Conservation (phyloP, 176 grass and related monocot genomes). For the Eremochloa ophiuroides region DNA sequence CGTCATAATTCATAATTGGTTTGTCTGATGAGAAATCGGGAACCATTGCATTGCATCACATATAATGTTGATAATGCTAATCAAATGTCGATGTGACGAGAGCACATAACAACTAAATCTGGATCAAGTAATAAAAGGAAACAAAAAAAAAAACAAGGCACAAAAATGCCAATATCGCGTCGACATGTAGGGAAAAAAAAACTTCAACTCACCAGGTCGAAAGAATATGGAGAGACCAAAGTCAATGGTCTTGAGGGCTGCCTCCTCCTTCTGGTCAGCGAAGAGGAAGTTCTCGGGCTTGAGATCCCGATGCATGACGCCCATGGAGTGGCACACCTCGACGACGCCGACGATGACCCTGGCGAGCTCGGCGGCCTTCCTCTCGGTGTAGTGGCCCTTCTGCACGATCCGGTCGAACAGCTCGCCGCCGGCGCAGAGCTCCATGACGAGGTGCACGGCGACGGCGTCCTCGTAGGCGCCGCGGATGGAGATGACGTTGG, state of each 20-base stretch:
- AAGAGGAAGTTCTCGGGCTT: conserved; percentile 85
- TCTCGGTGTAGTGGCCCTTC: conserved; percentile 61
- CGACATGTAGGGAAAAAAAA: not conserved
- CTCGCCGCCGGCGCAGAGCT: conserved; percentile 72
- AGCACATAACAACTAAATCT: not conserved
- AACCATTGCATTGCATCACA: not conserved
- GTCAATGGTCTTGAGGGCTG: conserved; percentile 72
- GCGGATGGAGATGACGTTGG: conserved; percentile 63
- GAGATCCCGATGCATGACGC: conserved; percentile 78
- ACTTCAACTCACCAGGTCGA: conserved; percentile 46
- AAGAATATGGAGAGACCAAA: conserved; percentile 75
- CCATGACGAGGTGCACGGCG: conserved; percentile 78
- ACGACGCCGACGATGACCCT: conserved; percentile 70
- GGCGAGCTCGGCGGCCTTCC: conserved; percentile 61
- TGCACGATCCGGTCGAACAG: conserved; percentile 74
- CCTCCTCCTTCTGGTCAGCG: conserved; percentile 53
- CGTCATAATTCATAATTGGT: too few relatives aligned
- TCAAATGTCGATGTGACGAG: not conserved
- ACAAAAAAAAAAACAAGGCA: not conserved
- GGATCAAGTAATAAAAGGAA: not conserved
- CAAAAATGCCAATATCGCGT: not conserved
- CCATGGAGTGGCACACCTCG: conserved; percentile 70
- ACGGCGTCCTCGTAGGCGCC: conserved; percentile 73
- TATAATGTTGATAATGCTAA: not conserved
- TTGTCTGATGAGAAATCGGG: not conserved